Conservation (phyloP, 2,329 filamentous ascomycete genomes). For the Fusarium piperis region DNA sequence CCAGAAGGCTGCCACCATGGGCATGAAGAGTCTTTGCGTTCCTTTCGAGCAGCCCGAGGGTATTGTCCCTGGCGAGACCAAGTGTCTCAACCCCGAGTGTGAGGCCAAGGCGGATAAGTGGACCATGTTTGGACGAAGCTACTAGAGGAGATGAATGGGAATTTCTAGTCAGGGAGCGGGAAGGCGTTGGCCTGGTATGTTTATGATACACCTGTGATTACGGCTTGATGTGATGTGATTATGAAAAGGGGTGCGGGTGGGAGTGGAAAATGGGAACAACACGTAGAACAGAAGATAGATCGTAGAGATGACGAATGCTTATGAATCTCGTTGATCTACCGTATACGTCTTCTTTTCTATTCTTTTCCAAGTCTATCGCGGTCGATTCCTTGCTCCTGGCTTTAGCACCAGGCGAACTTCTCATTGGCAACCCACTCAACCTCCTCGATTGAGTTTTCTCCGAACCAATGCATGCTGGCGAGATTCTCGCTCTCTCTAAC, state of each 20-base stretch:
- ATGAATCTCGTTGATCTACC: conserved; percentile 25
- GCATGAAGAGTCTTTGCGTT: conserved; percentile 78
- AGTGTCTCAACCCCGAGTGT: conserved; percentile 93
- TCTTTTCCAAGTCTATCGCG: not conserved
- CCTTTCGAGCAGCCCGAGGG: conserved; percentile 86
- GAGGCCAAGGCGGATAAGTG: conserved; percentile 79
- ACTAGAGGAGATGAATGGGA: conserved; percentile 51
- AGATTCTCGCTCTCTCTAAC: conserved; percentile 74
- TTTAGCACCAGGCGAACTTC: conserved; percentile 82
- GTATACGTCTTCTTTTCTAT: not conserved
- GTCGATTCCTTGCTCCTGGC: not conserved
- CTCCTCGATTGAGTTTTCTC: conserved; percentile 58
- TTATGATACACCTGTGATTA: conserved; percentile 46
- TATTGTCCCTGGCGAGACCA: conserved; percentile 81
- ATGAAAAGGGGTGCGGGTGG: conserved; percentile 34
- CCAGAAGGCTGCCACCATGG: conserved; percentile 67
- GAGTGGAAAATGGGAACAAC: conserved; percentile 25
- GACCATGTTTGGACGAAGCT: conserved; percentile 90
- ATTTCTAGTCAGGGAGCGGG: conserved; percentile 37
- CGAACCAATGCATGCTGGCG: conserved; percentile 77
- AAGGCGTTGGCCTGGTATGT: conserved; percentile 43
- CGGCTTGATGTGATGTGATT: conserved; percentile 41
- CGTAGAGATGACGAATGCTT: conserved; percentile 24
- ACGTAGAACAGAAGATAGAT: conserved; percentile 38
- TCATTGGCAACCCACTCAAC: conserved; percentile 80